Percentiles rank a stretch among this genome's conserved stretches.
These are phyloP conservation scores for Aureobasidium uvarum DNA, from an alignment of 2,329 filamentous ascomycete species.

Conservation along the genomic window DNA sequence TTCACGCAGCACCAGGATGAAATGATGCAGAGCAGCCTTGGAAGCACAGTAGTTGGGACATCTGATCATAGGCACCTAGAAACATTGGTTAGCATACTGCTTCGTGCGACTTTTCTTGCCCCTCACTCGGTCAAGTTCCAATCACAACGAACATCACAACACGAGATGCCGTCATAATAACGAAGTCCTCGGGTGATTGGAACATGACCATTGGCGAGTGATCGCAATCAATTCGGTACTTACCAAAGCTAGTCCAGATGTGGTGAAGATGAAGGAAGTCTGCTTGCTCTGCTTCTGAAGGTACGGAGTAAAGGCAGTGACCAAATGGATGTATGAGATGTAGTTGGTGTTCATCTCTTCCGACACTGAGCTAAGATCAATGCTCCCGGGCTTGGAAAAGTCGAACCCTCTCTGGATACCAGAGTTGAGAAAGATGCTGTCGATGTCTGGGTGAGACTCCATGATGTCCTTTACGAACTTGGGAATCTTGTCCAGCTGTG, in stretches of 20 bases:
- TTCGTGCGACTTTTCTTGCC: neutral
- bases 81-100: neutral
- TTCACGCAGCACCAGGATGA: conserved; percentile 52
- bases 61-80: conserved; percentile 42
- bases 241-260: conserved; percentile 52
- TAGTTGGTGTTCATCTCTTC: conserved; percentile 55
- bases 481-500: conserved; percentile 49
- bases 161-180: neutral
- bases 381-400: conserved; percentile 49
- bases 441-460: conserved; percentile 50
- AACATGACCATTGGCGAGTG: neutral
- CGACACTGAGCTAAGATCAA: conserved; percentile 47
- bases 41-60: conserved; percentile 55
- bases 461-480: conserved; percentile 46
- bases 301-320: conserved; percentile 51
- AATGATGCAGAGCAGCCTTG: conserved; percentile 57
- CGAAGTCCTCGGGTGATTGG: neutral
- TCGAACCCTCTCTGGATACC: conserved; percentile 54
- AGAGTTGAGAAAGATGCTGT: conserved; percentile 53
- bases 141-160: neutral
- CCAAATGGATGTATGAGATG: conserved; percentile 50
- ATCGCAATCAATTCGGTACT: neutral
- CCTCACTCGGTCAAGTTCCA: neutral
- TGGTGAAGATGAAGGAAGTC: conserved; percentile 49
- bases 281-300: conserved; percentile 47